phyloP scores from a whole-genome alignment of 805 yeast species.

The Yamadazyma phyllophila region DNA sequence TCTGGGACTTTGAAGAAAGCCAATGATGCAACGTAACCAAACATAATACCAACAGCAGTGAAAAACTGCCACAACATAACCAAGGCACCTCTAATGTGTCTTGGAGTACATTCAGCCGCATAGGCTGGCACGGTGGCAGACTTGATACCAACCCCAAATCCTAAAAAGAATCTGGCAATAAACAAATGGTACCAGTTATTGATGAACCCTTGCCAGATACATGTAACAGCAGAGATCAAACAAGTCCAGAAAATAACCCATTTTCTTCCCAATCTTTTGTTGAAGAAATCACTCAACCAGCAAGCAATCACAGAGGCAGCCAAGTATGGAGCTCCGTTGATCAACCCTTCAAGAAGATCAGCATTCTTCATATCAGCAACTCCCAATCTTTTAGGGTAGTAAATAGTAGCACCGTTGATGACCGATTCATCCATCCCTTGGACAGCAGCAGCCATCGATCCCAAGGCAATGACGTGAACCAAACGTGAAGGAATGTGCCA shows the following conservation, averaged over 20 bases:
- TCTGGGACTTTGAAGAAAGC: conserved; percentile 56
- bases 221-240: conserved; percentile 54
- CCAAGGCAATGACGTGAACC: conserved; percentile 52
- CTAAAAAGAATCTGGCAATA: conserved; percentile 56
- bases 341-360: conserved; percentile 58
- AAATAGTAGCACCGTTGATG: conserved; percentile 62
- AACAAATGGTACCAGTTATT: conserved; percentile 61
- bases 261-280: conserved; percentile 54
- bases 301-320: conserved; percentile 57
- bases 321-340: conserved; percentile 65
- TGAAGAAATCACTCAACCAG: conserved; percentile 57
- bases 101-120: conserved; percentile 62
- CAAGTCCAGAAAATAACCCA: conserved; percentile 62
- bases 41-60: conserved; percentile 72
- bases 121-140: conserved; percentile 69
- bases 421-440: conserved; percentile 79
- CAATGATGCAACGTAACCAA: conserved; percentile 60
- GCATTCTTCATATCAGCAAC: conserved; percentile 41
- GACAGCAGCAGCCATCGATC: conserved; percentile 68
- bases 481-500: conserved; percentile 50
- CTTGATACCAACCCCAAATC: conserved; percentile 65
- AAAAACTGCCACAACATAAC: conserved; percentile 74
- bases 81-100: conserved; percentile 58
- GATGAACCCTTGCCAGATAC: conserved; percentile 68
- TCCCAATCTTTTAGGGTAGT: conserved; percentile 56